Conservation (phyloP, 2,329 filamentous ascomycete genomes). For the Plectosphaerella plurivora region DNA sequence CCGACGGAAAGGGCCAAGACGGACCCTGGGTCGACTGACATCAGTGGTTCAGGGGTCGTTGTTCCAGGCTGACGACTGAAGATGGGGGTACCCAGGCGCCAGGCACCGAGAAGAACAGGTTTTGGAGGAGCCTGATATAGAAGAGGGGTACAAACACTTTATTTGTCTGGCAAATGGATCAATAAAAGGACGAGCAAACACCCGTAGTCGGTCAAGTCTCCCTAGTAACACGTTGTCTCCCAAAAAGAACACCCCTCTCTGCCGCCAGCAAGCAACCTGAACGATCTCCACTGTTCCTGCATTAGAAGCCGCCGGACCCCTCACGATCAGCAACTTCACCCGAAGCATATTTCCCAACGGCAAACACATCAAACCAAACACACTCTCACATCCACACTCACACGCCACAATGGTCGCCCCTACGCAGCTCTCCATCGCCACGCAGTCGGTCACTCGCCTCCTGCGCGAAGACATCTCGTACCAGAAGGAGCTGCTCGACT, state of each 20-base stretch:
- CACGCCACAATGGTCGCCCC: slow-evolving; percentile 64
- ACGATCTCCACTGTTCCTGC: slow-evolving; percentile 1
- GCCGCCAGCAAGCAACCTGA: too few species aligned
- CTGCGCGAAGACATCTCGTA: slow-evolving; percentile 91
- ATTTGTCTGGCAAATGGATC: too few species aligned
- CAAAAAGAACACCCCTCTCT: too few species aligned
- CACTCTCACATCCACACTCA: background rate
- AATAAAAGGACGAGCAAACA: too few species aligned
- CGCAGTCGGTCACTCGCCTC: slow-evolving; percentile 73
- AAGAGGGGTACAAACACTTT: too few species aligned
- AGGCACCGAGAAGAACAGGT: too few species aligned
- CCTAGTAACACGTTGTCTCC: too few species aligned
- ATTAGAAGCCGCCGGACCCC: slow-evolving; percentile 1
- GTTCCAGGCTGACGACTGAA: too few species aligned
- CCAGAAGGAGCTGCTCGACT: slow-evolving; percentile 75
- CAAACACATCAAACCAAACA: background rate
- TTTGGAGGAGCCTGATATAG: too few species aligned
- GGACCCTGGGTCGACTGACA: background rate
- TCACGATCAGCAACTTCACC: background rate
- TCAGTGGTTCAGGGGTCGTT: background rate
- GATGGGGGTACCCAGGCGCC: too few species aligned
- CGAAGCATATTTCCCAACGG: background rate
- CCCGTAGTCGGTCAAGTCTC: too few species aligned
- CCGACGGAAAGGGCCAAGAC: background rate
- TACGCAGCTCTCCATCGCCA: slow-evolving; percentile 72